Percentiles rank a stretch among this genome's conserved stretches.
Evolutionary conservation across 2,329 filamentous ascomycete species (phyloP).

Genomic region (Scedosporium aurantiacum): DNA sequence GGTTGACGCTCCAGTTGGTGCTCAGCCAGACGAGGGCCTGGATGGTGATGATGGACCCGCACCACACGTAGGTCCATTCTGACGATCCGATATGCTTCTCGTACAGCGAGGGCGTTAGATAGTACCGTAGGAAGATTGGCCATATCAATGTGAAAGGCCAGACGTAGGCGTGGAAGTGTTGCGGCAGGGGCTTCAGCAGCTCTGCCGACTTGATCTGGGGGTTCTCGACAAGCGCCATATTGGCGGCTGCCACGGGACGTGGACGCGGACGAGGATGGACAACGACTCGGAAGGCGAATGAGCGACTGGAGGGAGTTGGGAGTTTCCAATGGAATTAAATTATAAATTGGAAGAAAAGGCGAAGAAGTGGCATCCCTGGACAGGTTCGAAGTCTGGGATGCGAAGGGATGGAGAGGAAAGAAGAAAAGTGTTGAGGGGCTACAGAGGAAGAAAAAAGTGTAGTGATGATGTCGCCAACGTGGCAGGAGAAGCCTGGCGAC

Average conservation of each 20-base stretch:
- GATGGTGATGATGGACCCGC: conserved; percentile 72
- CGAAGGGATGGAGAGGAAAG: neutral
- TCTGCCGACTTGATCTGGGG: conserved; percentile 79
- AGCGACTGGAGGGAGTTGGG: neutral
- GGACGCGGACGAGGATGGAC: neutral
- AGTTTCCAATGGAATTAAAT: neutral
- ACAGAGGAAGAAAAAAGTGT: neutral
- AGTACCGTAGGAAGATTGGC: conserved; percentile 84
- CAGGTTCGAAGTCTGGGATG: neutral
- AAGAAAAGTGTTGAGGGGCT: neutral
- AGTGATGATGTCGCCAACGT: conserved; percentile 5
- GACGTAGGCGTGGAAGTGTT: conserved; percentile 75
- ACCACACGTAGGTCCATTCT: conserved; percentile 97
- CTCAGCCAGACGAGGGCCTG: conserved; percentile 89
- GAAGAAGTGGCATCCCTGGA: neutral
- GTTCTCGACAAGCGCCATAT: conserved; percentile 80
- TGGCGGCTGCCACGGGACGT: neutral
- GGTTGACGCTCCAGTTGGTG: conserved; percentile 93
- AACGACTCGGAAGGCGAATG: neutral
- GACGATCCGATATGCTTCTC: conserved; percentile 83
- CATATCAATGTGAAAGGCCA: conserved; percentile 90
- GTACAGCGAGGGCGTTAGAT: conserved; percentile 73
- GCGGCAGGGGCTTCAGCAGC: conserved; percentile 75
- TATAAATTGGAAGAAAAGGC: neutral
- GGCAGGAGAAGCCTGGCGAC: conserved; percentile 2